These are phyloP conservation scores for Cyberlindnera galapagoensis DNA, from an alignment of 805 yeast genomes.

Conservation along the genomic window DNA sequence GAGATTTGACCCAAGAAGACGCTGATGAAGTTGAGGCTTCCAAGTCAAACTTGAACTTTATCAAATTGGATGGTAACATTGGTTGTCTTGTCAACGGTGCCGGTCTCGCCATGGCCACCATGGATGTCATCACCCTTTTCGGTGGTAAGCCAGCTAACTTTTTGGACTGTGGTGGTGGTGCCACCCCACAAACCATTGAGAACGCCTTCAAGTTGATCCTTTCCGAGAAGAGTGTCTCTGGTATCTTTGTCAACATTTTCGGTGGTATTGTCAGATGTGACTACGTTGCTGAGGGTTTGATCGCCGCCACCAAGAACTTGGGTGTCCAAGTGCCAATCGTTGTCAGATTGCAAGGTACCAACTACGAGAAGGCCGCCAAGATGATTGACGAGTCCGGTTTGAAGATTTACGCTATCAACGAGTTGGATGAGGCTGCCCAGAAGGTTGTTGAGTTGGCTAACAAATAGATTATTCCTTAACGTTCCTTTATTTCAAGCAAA, in stretches of 20 bases:
- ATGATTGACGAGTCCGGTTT: slow-evolving; percentile 84
- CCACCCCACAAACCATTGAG: slow-evolving; percentile 97
- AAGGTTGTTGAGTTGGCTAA: slow-evolving; percentile 74
- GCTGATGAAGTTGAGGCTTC: slow-evolving; percentile 94
- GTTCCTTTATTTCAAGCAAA: too few relatives aligned
- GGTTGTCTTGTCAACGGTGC: slow-evolving; percentile 99
- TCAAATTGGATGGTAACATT: slow-evolving; percentile 96
- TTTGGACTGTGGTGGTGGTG: slow-evolving; percentile 99
- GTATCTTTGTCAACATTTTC: slow-evolving; percentile 96
- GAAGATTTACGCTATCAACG: slow-evolving; percentile 85
- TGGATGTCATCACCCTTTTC: slow-evolving; percentile 97
- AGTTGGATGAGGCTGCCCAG: slow-evolving; percentile 96
- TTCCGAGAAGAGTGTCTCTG: slow-evolving; percentile 82
- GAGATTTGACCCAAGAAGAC: slow-evolving; percentile 97
- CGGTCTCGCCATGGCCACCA: slow-evolving; percentile 99
- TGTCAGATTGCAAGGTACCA: slow-evolving; percentile 98
- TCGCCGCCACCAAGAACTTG: slow-evolving; percentile 89
- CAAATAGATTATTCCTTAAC: too few relatives aligned
- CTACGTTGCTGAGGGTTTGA: slow-evolving; percentile 95
- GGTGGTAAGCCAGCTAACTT: slow-evolving; percentile 99
- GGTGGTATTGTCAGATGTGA: slow-evolving; percentile 99
- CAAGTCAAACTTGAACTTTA: slow-evolving; percentile 85
- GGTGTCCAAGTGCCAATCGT: slow-evolving; percentile 90
- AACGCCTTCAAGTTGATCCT: slow-evolving; percentile 92
- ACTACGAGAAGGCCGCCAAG: slow-evolving; percentile 81